Evolutionary conservation across 371 early-diverging fungal species (phyloP).

Genomic region (Apophysomyces elegans): DNA sequence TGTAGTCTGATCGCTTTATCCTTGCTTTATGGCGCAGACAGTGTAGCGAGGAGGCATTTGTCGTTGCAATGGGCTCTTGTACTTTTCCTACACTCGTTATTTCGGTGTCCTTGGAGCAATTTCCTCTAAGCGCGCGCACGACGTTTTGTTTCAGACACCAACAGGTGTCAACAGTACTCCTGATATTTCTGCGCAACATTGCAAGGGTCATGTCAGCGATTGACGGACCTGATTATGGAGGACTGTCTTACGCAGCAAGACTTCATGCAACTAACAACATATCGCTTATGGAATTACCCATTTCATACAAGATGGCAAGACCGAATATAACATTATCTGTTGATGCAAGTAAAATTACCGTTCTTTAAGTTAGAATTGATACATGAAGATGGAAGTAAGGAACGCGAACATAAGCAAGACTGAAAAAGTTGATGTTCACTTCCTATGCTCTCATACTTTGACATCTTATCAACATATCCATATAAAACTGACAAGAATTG

Average conservation of each 20-base stretch:
- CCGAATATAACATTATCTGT: too few species aligned
- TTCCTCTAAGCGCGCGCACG: not conserved
- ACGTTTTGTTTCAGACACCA: not conserved
- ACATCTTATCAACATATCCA: too few species aligned
- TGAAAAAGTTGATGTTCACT: too few species aligned
- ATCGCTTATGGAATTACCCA: too few species aligned
- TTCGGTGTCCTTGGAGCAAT: not conserved
- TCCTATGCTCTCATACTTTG: too few species aligned
- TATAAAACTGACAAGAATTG: too few species aligned
- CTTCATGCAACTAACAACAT: not conserved
- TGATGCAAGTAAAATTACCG: too few species aligned
- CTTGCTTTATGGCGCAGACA: not conserved
- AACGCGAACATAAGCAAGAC: too few species aligned
- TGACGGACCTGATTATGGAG: not conserved
- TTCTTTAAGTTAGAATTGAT: too few species aligned
- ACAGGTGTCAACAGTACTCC: not conserved
- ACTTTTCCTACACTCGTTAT: not conserved
- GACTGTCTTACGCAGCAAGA: not conserved
- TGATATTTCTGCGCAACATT: not conserved
- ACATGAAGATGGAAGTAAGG: too few species aligned
- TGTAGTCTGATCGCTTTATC: not conserved
- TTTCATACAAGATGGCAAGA: too few species aligned
- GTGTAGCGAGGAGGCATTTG: not conserved
- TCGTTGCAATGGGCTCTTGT: not conserved
- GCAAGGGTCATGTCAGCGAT: not conserved